Conservation (phyloP, 2,329 filamentous ascomycete species). For the Beauveria australis region DNA sequence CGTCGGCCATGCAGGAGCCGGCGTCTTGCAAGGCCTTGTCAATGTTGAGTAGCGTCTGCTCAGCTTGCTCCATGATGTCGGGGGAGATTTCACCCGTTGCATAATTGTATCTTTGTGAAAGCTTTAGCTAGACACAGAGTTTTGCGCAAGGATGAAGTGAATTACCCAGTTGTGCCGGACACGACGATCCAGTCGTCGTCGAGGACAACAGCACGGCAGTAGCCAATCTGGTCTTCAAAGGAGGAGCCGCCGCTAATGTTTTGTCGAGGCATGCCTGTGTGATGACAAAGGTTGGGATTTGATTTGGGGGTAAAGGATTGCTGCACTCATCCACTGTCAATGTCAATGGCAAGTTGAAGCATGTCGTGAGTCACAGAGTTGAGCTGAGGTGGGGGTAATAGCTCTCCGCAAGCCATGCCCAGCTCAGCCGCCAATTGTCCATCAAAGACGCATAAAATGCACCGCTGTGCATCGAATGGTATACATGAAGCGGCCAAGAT, state of each 20-base stretch:
- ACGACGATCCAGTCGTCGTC: slow-evolving; percentile 42
- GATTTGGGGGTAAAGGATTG: not conserved
- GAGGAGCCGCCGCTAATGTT: slow-evolving; percentile 41
- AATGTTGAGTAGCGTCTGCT: slow-evolving; percentile 42
- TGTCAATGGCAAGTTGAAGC: not conserved
- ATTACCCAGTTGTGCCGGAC: slow-evolving; percentile 46
- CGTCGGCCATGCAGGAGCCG: slow-evolving; percentile 33
- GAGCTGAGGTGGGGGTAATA: slow-evolving; percentile 5
- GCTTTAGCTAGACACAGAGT: not conserved
- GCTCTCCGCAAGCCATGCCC: not conserved
- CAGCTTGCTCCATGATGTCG: slow-evolving; percentile 38
- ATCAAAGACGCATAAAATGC: not conserved
- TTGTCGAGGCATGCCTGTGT: slow-evolving; percentile 22
- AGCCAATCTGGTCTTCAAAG: slow-evolving; percentile 46
- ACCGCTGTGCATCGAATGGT: not conserved
- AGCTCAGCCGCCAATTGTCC: not conserved
- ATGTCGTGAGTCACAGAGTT: not conserved
- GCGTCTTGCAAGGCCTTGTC: slow-evolving; percentile 35
- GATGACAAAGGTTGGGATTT: not conserved
- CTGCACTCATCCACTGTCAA: not conserved
- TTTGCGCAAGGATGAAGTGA: not conserved
- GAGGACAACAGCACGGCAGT: slow-evolving; percentile 44
- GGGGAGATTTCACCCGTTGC: slow-evolving; percentile 35
- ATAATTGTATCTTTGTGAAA: slow-evolving; percentile 39
- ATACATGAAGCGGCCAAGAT: not conserved